These are phyloP conservation scores for Volvariella surrecta DNA, from an alignment of 1,284 basidiomycete species.

Conservation along the genomic window DNA sequence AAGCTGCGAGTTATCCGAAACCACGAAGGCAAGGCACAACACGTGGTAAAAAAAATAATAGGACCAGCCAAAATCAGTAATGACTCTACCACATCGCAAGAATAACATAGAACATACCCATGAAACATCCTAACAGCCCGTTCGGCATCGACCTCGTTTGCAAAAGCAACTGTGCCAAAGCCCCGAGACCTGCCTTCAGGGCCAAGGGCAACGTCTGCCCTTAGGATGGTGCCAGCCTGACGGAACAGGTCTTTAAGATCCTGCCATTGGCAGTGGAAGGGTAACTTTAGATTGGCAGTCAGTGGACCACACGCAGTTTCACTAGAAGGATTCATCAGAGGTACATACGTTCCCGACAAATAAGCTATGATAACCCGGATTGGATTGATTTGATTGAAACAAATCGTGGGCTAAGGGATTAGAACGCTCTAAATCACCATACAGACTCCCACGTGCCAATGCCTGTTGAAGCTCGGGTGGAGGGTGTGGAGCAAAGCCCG, in stretches of 20 bases:
- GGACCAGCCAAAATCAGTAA: conserved; percentile 2
- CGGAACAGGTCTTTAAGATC: conserved; percentile 92
- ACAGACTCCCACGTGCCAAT: neutral
- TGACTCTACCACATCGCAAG: conserved; percentile 2
- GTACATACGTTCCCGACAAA: conserved; percentile 60
- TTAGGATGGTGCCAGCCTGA: conserved; percentile 77
- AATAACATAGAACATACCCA: conserved; percentile 43
- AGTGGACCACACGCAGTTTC: conserved; percentile 5
- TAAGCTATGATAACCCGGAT: conserved; percentile 41
- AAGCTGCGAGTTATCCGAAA: conserved; percentile 37
- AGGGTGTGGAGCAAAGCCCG: no score
- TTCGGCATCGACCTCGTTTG: conserved; percentile 79
- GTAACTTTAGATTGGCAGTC: conserved; percentile 48
- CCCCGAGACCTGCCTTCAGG: conserved; percentile 81
- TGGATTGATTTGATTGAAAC: conserved; percentile 12
- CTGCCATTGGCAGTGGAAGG: conserved; percentile 97
- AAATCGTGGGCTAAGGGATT: conserved; percentile 16
- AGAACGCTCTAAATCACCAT: conserved; percentile 17
- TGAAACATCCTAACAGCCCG: conserved; percentile 82
- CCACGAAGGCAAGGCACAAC: neutral
- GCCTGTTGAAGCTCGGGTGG: no score
- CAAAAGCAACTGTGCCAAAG: conserved; percentile 84
- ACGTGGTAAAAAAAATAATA: conserved; percentile 2
- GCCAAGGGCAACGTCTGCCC: conserved; percentile 86
- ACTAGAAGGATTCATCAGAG: conserved; percentile 9